A percentile compares a stretch with the other conserved stretches of the same genome.
Evolutionary conservation across 257 asterid species (phyloP).

Genomic region (Solanum lycopersicoides): DNA sequence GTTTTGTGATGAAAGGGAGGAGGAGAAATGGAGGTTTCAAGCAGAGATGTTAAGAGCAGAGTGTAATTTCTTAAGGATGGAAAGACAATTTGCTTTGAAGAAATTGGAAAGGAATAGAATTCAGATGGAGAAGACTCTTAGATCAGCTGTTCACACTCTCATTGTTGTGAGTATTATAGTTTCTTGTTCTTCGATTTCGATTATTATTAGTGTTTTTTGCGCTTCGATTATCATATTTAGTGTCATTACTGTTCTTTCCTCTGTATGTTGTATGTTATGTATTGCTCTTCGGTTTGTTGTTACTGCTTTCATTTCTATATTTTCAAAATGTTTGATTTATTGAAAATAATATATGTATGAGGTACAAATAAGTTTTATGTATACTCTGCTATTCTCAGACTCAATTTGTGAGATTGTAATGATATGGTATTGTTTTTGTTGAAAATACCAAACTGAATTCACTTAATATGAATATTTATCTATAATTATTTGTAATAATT

Average conservation of each 20-base stretch:
- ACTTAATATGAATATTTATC: neutral
- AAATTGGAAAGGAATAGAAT: constrained; percentile 57
- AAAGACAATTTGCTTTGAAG: constrained; percentile 62
- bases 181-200: neutral
- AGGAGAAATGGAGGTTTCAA: constrained; percentile 76
- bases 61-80: constrained; percentile 66
- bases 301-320: neutral
- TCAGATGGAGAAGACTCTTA: constrained; percentile 55
- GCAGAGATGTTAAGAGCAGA: constrained; percentile 88
- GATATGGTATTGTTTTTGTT: neutral
- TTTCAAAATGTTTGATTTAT: neutral
- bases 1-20: constrained; percentile 2
- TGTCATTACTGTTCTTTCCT: neutral
- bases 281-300: neutral
- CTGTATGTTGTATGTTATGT: neutral
- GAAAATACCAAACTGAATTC: neutral
- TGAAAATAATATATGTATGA: rapidly evolving
- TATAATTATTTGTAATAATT: neutral
- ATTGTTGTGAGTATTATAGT: constrained; percentile 36
- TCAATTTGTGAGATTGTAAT: neutral
- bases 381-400: rapidly evolving
- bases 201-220: neutral
- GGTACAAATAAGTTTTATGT: neutral
- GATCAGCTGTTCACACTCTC: constrained; percentile 71
- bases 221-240: neutral